phyloP scores from a whole-genome alignment of 495 filamentous ascomycete species.

The Aspergillus sclerotiicarbonarius region DNA sequence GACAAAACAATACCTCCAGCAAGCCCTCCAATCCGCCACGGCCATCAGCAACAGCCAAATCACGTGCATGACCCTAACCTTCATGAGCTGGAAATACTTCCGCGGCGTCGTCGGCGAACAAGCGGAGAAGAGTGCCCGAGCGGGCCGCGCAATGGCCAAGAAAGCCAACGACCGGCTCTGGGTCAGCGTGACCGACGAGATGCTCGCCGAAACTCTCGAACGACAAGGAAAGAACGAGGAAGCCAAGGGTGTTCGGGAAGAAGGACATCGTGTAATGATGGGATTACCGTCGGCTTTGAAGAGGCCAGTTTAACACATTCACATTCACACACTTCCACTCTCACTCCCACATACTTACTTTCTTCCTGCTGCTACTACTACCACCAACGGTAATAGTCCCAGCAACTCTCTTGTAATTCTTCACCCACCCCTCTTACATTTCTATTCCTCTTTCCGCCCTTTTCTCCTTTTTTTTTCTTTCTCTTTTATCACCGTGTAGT shows the following conservation, averaged over 20 bases:
- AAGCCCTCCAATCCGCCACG: conserved; percentile 58
- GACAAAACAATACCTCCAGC: conserved; percentile 74
- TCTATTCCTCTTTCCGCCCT: conserved; percentile 5
- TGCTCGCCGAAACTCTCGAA: conserved; percentile 73
- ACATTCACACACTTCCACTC: too few species aligned
- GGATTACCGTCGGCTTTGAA: conserved; percentile 45
- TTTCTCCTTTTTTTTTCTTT: conserved; percentile 12
- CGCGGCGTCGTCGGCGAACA: conserved; percentile 82
- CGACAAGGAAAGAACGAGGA: conserved; percentile 67
- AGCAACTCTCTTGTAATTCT: conserved; percentile 7
- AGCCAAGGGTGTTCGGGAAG: conserved; percentile 47
- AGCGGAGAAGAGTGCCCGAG: conserved; percentile 81
- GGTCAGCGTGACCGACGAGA: conserved; percentile 78
- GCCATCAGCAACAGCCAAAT: conserved; percentile 64
- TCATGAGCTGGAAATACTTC: conserved; percentile 87
- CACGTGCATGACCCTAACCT: conserved; percentile 74
- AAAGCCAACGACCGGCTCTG: conserved; percentile 76
- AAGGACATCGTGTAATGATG: conserved; percentile 43
- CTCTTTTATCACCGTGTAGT: conserved; percentile 12
- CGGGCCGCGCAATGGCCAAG: conserved; percentile 70
- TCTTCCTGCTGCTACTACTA: background rate
- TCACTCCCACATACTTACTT: background rate
- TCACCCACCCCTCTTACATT: conserved; percentile 16
- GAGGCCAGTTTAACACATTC: conserved; percentile 20
- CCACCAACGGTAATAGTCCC: too few species aligned